phyloP scores from a whole-genome alignment of 768 basidiomycete genomes.

The Rhizopogon salebrosus region DNA sequence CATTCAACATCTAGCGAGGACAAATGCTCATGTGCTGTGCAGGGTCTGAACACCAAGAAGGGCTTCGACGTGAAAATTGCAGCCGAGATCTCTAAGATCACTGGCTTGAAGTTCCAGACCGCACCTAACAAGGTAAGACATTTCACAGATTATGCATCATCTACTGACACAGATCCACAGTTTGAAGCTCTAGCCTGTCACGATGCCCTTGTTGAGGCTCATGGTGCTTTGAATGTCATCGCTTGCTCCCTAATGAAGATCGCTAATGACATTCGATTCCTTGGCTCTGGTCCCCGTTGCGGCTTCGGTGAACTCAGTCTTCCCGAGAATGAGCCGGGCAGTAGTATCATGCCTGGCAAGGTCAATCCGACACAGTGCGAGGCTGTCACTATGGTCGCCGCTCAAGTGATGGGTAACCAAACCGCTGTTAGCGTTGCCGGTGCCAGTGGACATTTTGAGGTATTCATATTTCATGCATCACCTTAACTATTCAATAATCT shows the following conservation, averaged over 20 bases:
- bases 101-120: conserved; percentile 88
- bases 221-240: conserved; percentile 92
- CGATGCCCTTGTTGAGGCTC: conserved; percentile 95
- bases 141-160: background rate
- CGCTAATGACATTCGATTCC: conserved; percentile 97
- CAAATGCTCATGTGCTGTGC: conserved; percentile 8
- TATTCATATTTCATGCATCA: conserved; percentile 21
- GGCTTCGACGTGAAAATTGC: conserved; percentile 97
- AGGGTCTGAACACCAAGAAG: conserved; percentile 96
- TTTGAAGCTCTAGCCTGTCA: conserved; percentile 98
- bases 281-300: conserved; percentile 96
- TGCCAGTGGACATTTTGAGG: conserved; percentile 96
- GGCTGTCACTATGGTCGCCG: conserved; percentile 97
- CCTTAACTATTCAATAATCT: conserved; percentile 6
- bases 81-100: conserved; percentile 83
- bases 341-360: conserved; percentile 99
- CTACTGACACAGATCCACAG: conserved; percentile 32
- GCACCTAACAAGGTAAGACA: conserved; percentile 89
- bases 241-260: conserved; percentile 99
- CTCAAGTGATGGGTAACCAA: conserved; percentile 98
- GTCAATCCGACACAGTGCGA: conserved; percentile 99
- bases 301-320: conserved; percentile 92
- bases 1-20: background rate
- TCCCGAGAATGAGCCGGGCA: conserved; percentile 98
- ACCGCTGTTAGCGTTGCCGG: conserved; percentile 89